phyloP scores from a whole-genome alignment of 2,329 filamentous ascomycete species.

The Cladosporium sp. region DNA sequence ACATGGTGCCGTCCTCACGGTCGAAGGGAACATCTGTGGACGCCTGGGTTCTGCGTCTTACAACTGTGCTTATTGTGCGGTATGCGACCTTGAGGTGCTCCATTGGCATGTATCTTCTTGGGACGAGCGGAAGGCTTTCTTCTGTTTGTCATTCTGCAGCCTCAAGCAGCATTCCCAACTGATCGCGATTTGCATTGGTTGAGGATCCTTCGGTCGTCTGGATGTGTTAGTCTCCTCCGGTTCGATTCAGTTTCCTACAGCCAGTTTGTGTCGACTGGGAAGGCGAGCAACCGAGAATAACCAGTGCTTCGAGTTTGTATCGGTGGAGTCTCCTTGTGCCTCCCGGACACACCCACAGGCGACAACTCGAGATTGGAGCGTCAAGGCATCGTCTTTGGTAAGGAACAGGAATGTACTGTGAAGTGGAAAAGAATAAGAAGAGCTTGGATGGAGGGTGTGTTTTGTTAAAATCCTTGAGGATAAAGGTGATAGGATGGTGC shows the following conservation, averaged over 20 bases:
- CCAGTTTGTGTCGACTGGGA: background rate
- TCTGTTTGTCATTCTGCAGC: background rate
- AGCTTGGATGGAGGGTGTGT: background rate
- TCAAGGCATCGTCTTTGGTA: background rate
- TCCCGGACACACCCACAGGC: background rate
- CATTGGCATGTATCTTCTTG: background rate
- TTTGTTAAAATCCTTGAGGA: background rate
- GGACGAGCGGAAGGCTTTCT: slow-evolving; percentile 13
- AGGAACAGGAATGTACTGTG: background rate
- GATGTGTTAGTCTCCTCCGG: background rate
- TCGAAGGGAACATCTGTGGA: slow-evolving; percentile 6
- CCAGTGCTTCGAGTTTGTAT: background rate
- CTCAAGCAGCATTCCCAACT: background rate
- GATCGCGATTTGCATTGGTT: background rate
- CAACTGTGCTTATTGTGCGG: background rate
- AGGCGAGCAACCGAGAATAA: background rate
- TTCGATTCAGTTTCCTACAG: background rate
- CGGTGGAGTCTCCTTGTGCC: background rate
- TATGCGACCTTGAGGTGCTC: background rate
- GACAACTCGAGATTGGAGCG: background rate
- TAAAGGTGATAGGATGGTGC: background rate
- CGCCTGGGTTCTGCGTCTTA: background rate
- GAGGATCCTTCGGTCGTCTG: background rate
- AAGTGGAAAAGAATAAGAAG: background rate
- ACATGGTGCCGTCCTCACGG: slow-evolving; percentile 5